phyloP scores from a whole-genome alignment of 2,329 filamentous ascomycete species.

The Aspergillus neoniger region DNA sequence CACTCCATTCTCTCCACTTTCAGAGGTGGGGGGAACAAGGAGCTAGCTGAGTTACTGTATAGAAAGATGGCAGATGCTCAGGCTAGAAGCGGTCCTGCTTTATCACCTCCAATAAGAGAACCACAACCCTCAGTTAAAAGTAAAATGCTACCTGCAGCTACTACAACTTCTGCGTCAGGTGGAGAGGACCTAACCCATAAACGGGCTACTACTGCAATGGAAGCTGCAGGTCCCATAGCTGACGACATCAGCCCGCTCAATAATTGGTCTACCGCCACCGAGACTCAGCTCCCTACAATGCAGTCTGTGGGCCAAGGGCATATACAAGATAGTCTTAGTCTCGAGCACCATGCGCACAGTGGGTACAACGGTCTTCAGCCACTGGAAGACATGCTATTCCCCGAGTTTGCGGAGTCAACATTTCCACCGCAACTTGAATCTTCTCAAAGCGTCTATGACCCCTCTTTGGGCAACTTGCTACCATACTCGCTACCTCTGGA shows the following conservation, averaged over 20 bases:
- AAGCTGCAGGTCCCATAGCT: not conserved
- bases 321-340: not conserved
- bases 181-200: not conserved
- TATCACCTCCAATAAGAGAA: constrained; percentile 5
- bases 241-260: not conserved
- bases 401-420: not conserved
- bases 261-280: not conserved
- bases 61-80: constrained; percentile 28
- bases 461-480: not conserved
- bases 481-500: not conserved
- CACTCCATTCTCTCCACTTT: constrained; percentile 27
- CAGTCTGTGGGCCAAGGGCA: not conserved
- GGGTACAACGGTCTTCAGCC: not conserved
- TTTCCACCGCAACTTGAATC: not conserved
- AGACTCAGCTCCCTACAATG: not conserved
- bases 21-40: constrained; percentile 24
- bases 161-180: not conserved
- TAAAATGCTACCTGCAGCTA: not conserved
- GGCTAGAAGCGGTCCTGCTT: constrained; percentile 1
- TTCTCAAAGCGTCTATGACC: constrained; percentile 3
- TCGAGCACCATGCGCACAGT: not conserved
- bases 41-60: constrained; percentile 25
- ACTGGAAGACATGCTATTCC: not conserved
- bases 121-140: not conserved
- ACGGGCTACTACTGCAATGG: not conserved